Conservation (phyloP, 495 filamentous ascomycete species). For the Evernia prunastri region DNA sequence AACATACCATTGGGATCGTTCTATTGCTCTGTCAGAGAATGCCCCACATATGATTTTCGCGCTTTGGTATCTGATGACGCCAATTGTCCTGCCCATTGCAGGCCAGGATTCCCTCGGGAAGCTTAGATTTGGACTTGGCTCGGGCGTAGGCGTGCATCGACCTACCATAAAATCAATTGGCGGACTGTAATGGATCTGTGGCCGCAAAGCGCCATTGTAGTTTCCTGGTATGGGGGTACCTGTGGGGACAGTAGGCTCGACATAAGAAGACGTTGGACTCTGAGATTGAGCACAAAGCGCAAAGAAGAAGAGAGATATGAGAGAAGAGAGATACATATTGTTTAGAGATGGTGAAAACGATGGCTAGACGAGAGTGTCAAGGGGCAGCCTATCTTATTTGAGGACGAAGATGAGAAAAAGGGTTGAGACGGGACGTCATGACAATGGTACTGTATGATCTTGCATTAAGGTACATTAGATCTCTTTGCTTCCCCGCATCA, state of each 20-base stretch:
- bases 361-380: background rate
- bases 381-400: background rate
- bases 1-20: slow-evolving; percentile 57
- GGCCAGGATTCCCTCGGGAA: background rate
- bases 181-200: slow-evolving; percentile 51
- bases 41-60: background rate
- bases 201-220: slow-evolving; percentile 43
- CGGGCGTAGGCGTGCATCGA: background rate
- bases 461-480: background rate
- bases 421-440: background rate
- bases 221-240: slow-evolving; percentile 33
- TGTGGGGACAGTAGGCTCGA: slow-evolving; percentile 34
- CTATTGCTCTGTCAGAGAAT: slow-evolving; percentile 12
- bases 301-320: background rate
- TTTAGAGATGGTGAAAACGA: background rate
- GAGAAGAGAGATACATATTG: slow-evolving; percentile 4
- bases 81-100: background rate
- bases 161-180: slow-evolving; percentile 43
- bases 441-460: background rate
- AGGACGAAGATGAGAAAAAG: background rate
- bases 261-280: slow-evolving; percentile 23
- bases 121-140: background rate
- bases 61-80: background rate
- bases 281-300: slow-evolving; percentile 16
- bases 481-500: background rate